Evolutionary conservation across 345 rosid genomes (phyloP), one percentile per base, ranked within the genome.

Genomic region (Draba incana): DNA sequence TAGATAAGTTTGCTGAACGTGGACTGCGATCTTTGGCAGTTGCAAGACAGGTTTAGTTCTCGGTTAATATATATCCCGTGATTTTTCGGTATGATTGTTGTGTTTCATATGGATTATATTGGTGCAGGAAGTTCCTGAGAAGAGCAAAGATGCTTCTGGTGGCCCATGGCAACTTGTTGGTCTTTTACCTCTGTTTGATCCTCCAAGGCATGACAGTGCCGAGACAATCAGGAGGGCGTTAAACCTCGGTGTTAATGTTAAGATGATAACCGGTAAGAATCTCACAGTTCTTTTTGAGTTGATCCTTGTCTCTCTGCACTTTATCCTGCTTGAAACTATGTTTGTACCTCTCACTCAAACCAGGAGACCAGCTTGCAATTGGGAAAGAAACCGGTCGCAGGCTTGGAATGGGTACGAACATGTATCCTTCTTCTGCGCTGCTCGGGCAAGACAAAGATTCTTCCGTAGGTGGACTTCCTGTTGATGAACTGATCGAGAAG

Each of bases 351-450:
- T 50, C 52, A 50, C 5, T 60, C 16, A 9, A 59, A 59, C 37
- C 75, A 83, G 98, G 98, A 58, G 98, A 92, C 84, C 97, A 92
- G 64, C 95, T 92, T 71, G 98, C 97, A 46, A 92, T 92, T 67
- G 97, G 51, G 38, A 92, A 92, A 84, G 98, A 92, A 84, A 92
- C 98, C 2, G 98, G 91, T 16, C 70, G 98, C 68, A 86, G 97
- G 83, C 97, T 92, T 70, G 97, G 98, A 60, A 92, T 92, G 98
- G 98, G 98, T 57, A 89, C 97, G 23, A 92, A 89, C 67, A 92
- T 92, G 98, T 92, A 92, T 71, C 96, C 92, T 4, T 92, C 98
- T 77, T 88, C 97, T 31, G 79, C 97, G 39, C 70, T 92, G 74
- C 92, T 92, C 2, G 98, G 98, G 58, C 85, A 89, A 57, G 80